These are phyloP conservation scores for Pestalotiopsis sp. DNA, from an alignment of 2,329 filamentous ascomycete species.

Conservation along the genomic window DNA sequence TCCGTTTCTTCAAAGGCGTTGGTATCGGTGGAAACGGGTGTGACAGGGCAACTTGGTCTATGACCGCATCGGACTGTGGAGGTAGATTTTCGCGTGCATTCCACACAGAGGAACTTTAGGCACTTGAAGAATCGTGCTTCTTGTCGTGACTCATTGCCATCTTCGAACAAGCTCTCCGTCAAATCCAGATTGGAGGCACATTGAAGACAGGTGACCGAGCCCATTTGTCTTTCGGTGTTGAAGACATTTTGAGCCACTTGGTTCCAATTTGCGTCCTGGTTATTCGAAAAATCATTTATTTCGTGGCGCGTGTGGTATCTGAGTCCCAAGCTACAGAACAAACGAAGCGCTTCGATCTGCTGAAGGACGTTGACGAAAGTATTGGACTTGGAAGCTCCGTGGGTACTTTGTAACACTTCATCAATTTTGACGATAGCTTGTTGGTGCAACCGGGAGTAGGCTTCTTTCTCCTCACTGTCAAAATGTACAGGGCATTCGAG, in stretches of 20 bases:
- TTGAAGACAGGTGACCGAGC: background rate
- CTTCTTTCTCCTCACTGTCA: background rate
- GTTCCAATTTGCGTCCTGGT: background rate
- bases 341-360: background rate
- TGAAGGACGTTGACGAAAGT: background rate
- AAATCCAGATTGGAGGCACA: background rate
- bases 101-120: background rate
- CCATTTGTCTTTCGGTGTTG: background rate
- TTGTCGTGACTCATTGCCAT: background rate
- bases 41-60: background rate
- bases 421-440: background rate
- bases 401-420: background rate
- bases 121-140: background rate
- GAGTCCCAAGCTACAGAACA: background rate
- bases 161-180: background rate
- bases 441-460: background rate
- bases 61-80: background rate
- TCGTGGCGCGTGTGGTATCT: background rate
- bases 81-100: constrained; percentile 19
- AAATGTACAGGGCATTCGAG: background rate
- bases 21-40: background rate
- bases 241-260: background rate
- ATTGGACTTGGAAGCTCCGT: background rate
- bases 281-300: background rate
- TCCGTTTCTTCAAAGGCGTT: constrained; percentile 1